A percentile compares a stretch with the other conserved stretches of the same genome.
phyloP scores from a whole-genome alignment of 2,329 filamentous ascomycete species.

The Lasiodiplodia theobromae region DNA sequence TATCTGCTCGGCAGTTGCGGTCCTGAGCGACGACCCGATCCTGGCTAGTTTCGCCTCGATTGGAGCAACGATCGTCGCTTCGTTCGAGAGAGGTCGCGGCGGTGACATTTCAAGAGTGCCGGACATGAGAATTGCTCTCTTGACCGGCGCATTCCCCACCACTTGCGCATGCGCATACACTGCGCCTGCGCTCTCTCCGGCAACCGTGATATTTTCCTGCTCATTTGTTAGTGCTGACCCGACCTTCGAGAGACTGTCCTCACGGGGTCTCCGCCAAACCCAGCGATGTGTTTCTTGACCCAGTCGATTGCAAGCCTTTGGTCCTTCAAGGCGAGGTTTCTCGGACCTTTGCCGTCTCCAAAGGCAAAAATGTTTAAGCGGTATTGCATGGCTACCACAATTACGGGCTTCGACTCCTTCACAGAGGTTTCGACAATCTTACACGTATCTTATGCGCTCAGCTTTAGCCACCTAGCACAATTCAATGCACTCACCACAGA shows the following conservation, averaged over 20 bases:
- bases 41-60: constrained; percentile 35
- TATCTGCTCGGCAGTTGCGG: constrained; percentile 41
- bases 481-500: constrained; percentile 46
- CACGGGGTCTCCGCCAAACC: constrained; percentile 42
- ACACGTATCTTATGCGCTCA: constrained; percentile 17
- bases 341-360: constrained; percentile 47
- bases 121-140: constrained; percentile 50
- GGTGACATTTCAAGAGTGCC: constrained; percentile 54
- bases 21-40: constrained; percentile 35
- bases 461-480: not conserved
- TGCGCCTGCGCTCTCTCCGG: constrained; percentile 57
- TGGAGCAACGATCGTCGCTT: constrained; percentile 40
- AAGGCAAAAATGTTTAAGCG: constrained; percentile 56
- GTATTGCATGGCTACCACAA: constrained; percentile 55
- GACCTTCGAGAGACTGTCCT: not conserved
- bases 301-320: constrained; percentile 46
- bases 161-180: constrained; percentile 55
- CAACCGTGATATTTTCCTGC: constrained; percentile 51
- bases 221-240: not conserved
- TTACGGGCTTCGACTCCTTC: constrained; percentile 44
- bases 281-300: constrained; percentile 37
- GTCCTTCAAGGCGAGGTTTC: constrained; percentile 49
- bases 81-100: constrained; percentile 47
- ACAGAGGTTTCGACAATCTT: constrained; percentile 42
- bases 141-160: constrained; percentile 42